Conservation (phyloP, 305 asterid genomes). For the Fraxinus nigra region DNA sequence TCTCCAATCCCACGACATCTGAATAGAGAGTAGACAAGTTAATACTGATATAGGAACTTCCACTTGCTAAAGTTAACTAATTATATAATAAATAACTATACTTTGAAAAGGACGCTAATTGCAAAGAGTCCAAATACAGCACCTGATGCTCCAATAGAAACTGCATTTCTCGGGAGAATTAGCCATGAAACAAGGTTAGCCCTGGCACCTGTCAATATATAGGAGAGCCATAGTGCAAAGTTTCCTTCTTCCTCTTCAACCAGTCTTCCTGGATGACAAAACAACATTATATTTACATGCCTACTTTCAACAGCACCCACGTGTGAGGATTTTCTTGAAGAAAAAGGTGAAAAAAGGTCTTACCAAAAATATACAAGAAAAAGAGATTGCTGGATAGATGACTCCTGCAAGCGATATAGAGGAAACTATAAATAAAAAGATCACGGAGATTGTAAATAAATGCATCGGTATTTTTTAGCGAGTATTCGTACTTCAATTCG, state of each 20-base stretch:
- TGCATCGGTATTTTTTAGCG: neutral
- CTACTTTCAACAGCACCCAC: conserved; percentile 8
- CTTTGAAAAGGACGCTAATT: conserved; percentile 85
- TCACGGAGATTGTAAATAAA: neutral
- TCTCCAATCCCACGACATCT: conserved; percentile 99
- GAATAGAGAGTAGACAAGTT: conserved; percentile 22
- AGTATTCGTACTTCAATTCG: conserved; percentile 7
- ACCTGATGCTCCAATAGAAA: conserved; percentile 94
- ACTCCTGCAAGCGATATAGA: conserved; percentile 50
- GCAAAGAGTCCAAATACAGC: conserved; percentile 95
- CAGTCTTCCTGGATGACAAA: conserved; percentile 60
- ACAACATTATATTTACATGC: conserved; percentile 8
- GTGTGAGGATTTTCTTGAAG: neutral
- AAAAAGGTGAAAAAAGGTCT: conserved; percentile 24
- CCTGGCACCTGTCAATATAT: conserved; percentile 85
- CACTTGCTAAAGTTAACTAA: neutral
- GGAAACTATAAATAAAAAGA: conserved; percentile 3
- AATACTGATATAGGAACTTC: neutral
- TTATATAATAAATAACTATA: conserved; percentile 12
- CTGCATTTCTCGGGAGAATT: conserved; percentile 84
- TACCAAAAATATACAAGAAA: conserved; percentile 94
- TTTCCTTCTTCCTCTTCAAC: conserved; percentile 98
- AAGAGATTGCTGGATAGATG: conserved; percentile 94
- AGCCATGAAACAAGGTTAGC: conserved; percentile 95
- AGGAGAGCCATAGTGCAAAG: conserved; percentile 89